Base-by-base conservation (phyloP, 371 early-diverging fungal species). In the Mucor ambiguus region DNA sequence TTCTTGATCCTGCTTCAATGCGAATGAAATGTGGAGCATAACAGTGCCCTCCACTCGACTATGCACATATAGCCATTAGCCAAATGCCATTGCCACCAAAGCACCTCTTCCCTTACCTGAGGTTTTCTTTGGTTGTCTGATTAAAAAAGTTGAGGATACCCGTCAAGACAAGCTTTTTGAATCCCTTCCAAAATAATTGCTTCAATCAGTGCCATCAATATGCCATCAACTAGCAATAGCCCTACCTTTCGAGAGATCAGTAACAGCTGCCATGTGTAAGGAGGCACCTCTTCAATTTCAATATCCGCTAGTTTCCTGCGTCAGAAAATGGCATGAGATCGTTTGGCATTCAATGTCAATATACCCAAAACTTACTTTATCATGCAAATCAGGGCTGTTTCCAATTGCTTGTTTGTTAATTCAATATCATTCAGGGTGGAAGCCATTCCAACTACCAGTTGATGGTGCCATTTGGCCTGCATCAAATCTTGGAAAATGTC, bases 1-100 rank as follows among this genome's bases (percentile, higher is more conserved):
- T 24, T 87, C 84, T 63, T 89, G 86, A 64, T 89, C 88, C 68
- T 87, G 88, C 28, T 85, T 87, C 24, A 87, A 78, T 16, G 88
- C 88, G 68, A 86, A 89, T 29, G 83, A 76, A 29, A 89, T 73
- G 59, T 89, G 88, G 26, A 89, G 73, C 70, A 89, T 83, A 8
- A 83, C 84, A 7, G 85, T 87, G 29, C 88, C 86, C 74, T 87
- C 85, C 61, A 85, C 81, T 3, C 76, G 52, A 28, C 60, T 60
- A 37, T 10, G 48, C 12, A 5, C 18, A 41, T 5, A 41, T 5
- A 12, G 12, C 18, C 18, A 5, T 41, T 10, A 18, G 41, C 5
- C 41, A 41, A 18, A 18, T 14, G 18, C 3, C 18, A 0, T 37
- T 6, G 41, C 18, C 41, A 10, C 18, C 11, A 38, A 1, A 14